Conservation (phyloP, 257 asterid genomes). For the Anisodus acutangulus region DNA sequence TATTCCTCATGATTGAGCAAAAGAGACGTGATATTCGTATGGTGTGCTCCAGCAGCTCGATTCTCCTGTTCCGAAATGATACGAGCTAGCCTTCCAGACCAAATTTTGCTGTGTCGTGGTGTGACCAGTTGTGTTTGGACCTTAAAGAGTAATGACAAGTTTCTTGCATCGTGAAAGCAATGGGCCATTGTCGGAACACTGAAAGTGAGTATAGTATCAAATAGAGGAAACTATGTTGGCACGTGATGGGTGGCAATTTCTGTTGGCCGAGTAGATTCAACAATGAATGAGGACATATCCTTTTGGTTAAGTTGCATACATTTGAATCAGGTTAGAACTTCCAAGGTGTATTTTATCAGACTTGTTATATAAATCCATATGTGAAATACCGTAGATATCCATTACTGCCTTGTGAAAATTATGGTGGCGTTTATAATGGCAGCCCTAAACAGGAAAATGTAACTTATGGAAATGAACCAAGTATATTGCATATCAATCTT, state of each 20-base stretch:
- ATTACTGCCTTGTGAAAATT: neutral
- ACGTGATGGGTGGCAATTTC: too few relatives aligned
- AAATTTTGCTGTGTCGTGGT: neutral
- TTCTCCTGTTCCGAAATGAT: neutral
- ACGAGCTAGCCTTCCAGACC: neutral
- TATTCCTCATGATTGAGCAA: neutral
- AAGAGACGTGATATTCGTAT: neutral
- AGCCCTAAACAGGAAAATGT: neutral
- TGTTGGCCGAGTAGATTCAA: too few relatives aligned
- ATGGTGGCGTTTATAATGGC: neutral
- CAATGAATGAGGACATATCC: too few relatives aligned
- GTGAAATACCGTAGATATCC: neutral
- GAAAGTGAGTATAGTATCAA: too few relatives aligned
- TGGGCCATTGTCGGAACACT: too few relatives aligned
- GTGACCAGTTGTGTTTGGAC: too few relatives aligned
- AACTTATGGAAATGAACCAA: neutral
- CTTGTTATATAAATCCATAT: neutral
- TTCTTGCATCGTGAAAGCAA: too few relatives aligned
- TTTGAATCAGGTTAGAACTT: neutral
- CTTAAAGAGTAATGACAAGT: too few relatives aligned
- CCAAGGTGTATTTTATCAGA: neutral
- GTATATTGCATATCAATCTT: neutral
- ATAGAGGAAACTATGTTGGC: too few relatives aligned
- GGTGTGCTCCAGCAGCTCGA: neutral
- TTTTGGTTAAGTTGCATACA: too few relatives aligned